Base-by-base conservation (phyloP, 345 rosid species). In the Rhodomyrtus tomentosa region DNA sequence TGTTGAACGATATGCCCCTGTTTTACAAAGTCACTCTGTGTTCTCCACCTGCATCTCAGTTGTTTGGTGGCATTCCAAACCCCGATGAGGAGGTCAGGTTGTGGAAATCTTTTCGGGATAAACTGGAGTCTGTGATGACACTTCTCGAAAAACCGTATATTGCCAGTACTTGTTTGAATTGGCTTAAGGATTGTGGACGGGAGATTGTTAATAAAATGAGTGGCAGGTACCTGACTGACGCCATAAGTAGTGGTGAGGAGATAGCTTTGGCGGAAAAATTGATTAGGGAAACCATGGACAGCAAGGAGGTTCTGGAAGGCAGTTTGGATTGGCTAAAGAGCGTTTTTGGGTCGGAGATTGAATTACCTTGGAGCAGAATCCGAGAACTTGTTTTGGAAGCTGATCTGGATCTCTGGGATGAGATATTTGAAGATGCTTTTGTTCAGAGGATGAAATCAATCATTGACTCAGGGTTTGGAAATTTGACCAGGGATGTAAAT, bases 341-440 rank as follows among this genome's bases (percentile, higher is more conserved):
- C 84, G 99, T 96, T 80, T 97, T 97, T 25, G 99, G 99, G 81
- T 97, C 98, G 73, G 99, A 97, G 90, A 91, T 97, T 14, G 98
- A 95, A 92, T 88, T 95, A 87, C 99, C 99, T 14, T 97, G 99
- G 99, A 94, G 94, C 87, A 94, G 98, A 88, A 95, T 93, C 59
- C 88, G 94, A 38, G 99, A 97, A 88, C 95, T 97, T 86, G 98
- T 97, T 86, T 84, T 97, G 84, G 93, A 92, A 83, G 99, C 92
- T 80, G 96, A 95, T 88, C 93, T 92, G 38, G 96, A 97, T 89
- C 93, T 96, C 84, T 96, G 99, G 99, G 95, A 96, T 91, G 99
- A 96, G 92, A 95, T 96, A 84, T 97, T 97, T 84, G 99, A 97
- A 89, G 93, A 92, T 91, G 98, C 99, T 14, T 97, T 97, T 89